These are phyloP conservation scores for Amylocarpus encephaloides DNA, from an alignment of 2,329 filamentous ascomycete genomes.

Conservation along the genomic window DNA sequence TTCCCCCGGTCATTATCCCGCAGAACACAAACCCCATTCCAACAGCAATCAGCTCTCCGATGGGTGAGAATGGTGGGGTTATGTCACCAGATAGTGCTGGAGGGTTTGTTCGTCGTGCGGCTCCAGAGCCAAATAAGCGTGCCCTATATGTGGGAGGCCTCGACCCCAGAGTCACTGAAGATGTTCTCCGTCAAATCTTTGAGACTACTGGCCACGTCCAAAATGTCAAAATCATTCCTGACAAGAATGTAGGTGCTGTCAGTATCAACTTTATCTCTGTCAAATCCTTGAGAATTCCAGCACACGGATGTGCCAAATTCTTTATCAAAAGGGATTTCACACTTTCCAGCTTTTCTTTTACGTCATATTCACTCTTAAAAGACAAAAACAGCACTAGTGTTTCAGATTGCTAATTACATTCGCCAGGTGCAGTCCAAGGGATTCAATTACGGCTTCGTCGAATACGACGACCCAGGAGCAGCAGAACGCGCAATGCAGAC, in stretches of 20 bases:
- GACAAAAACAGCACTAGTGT: background rate
- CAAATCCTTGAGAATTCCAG: constrained; percentile 21
- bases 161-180: constrained; percentile 91
- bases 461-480: constrained; percentile 95
- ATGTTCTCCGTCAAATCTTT: constrained; percentile 94
- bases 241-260: constrained; percentile 84
- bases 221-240: constrained; percentile 98
- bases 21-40: constrained; percentile 96
- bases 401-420: constrained; percentile 26
- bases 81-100: constrained; percentile 81
- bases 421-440: constrained; percentile 69
- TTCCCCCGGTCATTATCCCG: constrained; percentile 78
- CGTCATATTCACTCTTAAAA: constrained; percentile 12
- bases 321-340: constrained; percentile 20
- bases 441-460: constrained; percentile 98
- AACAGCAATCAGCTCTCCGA: constrained; percentile 82
- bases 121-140: constrained; percentile 97
- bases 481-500: constrained; percentile 97
- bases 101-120: constrained; percentile 79
- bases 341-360: constrained; percentile 13
- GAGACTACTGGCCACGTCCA: constrained; percentile 98
- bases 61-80: constrained; percentile 60
- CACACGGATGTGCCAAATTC: constrained; percentile 18
- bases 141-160: constrained; percentile 93
- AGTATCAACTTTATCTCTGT: constrained; percentile 30